Base-by-base conservation (phyloP, 1,284 basidiomycete genomes). In the Naganishia albida region DNA sequence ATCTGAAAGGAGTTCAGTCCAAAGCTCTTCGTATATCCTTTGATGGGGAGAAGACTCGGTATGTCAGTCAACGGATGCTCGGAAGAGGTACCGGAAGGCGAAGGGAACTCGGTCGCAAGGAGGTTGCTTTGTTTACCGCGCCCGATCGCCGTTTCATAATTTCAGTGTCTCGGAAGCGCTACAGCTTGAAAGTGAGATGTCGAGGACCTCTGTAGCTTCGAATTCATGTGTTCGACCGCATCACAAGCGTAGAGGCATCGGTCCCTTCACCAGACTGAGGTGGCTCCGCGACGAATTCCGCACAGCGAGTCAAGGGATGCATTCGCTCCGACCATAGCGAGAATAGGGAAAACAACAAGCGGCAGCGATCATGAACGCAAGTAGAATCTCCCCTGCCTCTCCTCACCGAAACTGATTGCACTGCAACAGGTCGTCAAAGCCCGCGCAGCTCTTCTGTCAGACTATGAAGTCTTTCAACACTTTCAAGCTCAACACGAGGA, bases 401-500 rank as follows among this genome's bases (percentile, higher is more conserved):
- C 18, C n/a, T 7, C 30, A 34, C 7, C 20, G 16, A 23, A 12
- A 7, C 1, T 39, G 20, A 40, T 40, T 40, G 23, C 72, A 10
- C 34, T 10, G n/a, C 34, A 34, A 34, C 34, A 93, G 89, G 86
- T 96, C 66, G 73, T 94, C 64, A 87, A 88, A 68, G 78, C 87
- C 20, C 85, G 90, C 44, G 84, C 90, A 6, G 89, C 89, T 10
- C 85, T 93, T 63, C 83, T 94, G 13, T 88, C 89, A 48, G 93
- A 94, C 80, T 87, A 84, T 73, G 93, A 97, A 78, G 92, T 96
- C 68, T 82, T 95, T 48, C 75, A 83, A 20, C 85, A 93, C 65
- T 85, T 96, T 63, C 84, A 86, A 49, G 86, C 88, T 63, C 85
- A 90, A 55, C 74, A 78, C 51, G 25, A 65, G 18, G 89, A 93